Percentiles rank a stretch among this genome's conserved stretches.
Conservation (phyloP, 768 basidiomycete species). For the Lactarius evosmus region DNA sequence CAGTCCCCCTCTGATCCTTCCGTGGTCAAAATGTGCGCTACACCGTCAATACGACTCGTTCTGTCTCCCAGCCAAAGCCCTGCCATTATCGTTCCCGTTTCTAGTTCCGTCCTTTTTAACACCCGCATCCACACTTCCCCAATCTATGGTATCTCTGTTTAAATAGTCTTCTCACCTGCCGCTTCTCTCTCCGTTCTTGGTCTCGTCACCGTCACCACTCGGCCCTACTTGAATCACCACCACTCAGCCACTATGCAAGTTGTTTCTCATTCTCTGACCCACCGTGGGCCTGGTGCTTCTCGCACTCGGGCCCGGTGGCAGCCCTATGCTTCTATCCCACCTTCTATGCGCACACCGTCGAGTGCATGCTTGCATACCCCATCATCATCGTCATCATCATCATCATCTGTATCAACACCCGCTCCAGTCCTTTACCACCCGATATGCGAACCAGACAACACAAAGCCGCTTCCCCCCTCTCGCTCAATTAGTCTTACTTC, state of each 20-base stretch:
- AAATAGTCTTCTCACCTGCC: conserved; percentile 17
- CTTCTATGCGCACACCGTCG: conserved; percentile 41
- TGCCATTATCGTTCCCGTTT: conserved; percentile 23
- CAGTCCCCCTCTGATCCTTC: conserved; percentile 30
- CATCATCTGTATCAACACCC: conserved; percentile 30
- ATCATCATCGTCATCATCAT: conserved; percentile 17
- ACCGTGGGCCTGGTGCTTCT: conserved; percentile 62
- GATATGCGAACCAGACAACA: conserved; percentile 37
- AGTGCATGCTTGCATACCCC: conserved; percentile 33
- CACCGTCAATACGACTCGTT: conserved; percentile 31
- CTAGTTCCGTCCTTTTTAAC: conserved; percentile 23
- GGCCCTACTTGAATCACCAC: conserved; percentile 2
- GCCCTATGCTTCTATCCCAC: conserved; percentile 51
- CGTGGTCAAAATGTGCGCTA: conserved; percentile 42
- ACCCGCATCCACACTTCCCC: conserved; percentile 8
- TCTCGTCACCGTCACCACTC: conserved; percentile 17
- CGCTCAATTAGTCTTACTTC: conserved; percentile 34
- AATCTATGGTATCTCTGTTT: conserved; percentile 20
- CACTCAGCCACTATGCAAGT: conserved; percentile 34
- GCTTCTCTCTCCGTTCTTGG: conserved; percentile 9
- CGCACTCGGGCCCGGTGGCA: conserved; percentile 77
- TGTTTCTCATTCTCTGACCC: conserved; percentile 54
- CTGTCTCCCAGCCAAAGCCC: conserved; percentile 30
- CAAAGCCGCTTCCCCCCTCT: conserved; percentile 28
- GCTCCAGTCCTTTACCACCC: conserved; percentile 18